A percentile compares a stretch with the other conserved stretches of the same genome.
phyloP scores from a whole-genome alignment of 2,329 filamentous ascomycete genomes.

The Sclerotinia sclerotiorum region DNA sequence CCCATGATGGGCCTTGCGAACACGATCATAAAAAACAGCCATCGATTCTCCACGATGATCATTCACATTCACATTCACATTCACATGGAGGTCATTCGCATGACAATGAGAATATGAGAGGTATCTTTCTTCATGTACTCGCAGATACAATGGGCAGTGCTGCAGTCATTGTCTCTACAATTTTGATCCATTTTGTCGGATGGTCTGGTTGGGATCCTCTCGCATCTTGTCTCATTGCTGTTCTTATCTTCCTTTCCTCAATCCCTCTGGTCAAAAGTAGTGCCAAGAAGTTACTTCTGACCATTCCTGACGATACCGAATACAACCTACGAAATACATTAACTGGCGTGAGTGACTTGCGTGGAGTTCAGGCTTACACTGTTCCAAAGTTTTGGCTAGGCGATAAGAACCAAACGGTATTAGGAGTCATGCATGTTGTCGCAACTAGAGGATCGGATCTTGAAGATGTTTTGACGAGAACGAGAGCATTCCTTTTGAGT shows the following conservation, averaged over 20 bases:
- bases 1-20: slow-evolving; percentile 32
- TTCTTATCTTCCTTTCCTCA: slow-evolving; percentile 90
- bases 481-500: slow-evolving; percentile 66
- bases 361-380: slow-evolving; percentile 81
- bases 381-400: slow-evolving; percentile 93
- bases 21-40: slow-evolving; percentile 27
- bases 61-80: slow-evolving; percentile 47
- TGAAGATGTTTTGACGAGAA: slow-evolving; percentile 81
- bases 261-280: slow-evolving; percentile 84
- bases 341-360: slow-evolving; percentile 75
- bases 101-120: slow-evolving; percentile 96
- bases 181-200: slow-evolving; percentile 80
- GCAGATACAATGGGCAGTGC: slow-evolving; percentile 93
- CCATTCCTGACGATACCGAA: slow-evolving; percentile 80
- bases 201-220: slow-evolving; percentile 96
- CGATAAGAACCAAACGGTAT: slow-evolving; percentile 61
- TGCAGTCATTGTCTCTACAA: slow-evolving; percentile 88
- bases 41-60: slow-evolving; percentile 28
- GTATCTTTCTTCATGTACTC: slow-evolving; percentile 92
- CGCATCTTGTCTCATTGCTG: slow-evolving; percentile 88
- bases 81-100: slow-evolving; percentile 47
- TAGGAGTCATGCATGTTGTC: slow-evolving; percentile 85
- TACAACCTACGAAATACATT: slow-evolving; percentile 85
- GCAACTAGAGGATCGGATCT: slow-evolving; percentile 70
- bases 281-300: slow-evolving; percentile 78